phyloP scores from a whole-genome alignment of 768 basidiomycete genomes.

The Cubamyces lactineus region DNA sequence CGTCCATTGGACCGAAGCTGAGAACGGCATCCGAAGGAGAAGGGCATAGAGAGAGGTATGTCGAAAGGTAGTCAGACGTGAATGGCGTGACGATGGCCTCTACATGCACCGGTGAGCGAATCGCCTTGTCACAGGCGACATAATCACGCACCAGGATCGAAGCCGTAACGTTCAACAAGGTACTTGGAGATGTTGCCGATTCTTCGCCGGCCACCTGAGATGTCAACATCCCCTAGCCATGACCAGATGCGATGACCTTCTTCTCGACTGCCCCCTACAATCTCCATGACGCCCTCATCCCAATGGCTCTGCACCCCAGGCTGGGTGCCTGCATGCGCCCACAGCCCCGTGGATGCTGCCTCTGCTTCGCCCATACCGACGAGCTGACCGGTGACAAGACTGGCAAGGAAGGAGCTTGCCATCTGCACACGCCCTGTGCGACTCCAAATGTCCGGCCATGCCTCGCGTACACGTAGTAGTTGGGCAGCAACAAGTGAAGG shows the following conservation, averaged over 20 bases:
- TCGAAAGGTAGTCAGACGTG: constrained; percentile 74
- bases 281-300: constrained; percentile 80
- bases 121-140: background rate
- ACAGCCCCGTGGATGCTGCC: constrained; percentile 78
- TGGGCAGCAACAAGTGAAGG: constrained; percentile 76
- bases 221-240: constrained; percentile 85
- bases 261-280: constrained; percentile 75
- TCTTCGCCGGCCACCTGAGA: constrained; percentile 63
- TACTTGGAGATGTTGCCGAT: constrained; percentile 72
- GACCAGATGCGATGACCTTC: constrained; percentile 72
- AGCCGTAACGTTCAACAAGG: constrained; percentile 79
- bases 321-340: constrained; percentile 51
- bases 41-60: constrained; percentile 77
- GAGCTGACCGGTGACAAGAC: constrained; percentile 72
- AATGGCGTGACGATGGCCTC: constrained; percentile 78
- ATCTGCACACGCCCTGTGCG: constrained; percentile 77
- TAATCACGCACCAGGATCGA: constrained; percentile 61
- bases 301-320: constrained; percentile 48
- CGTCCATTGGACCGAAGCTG: constrained; percentile 82
- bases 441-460: constrained; percentile 79
- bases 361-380: constrained; percentile 74
- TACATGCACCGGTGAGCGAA: constrained; percentile 29
- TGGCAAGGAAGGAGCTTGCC: constrained; percentile 75
- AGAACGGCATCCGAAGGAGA: constrained; percentile 74
- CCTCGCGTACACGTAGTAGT: constrained; percentile 76